phyloP scores from a whole-genome alignment of 1,284 basidiomycete genomes.

The Rhodotorula sp. region DNA sequence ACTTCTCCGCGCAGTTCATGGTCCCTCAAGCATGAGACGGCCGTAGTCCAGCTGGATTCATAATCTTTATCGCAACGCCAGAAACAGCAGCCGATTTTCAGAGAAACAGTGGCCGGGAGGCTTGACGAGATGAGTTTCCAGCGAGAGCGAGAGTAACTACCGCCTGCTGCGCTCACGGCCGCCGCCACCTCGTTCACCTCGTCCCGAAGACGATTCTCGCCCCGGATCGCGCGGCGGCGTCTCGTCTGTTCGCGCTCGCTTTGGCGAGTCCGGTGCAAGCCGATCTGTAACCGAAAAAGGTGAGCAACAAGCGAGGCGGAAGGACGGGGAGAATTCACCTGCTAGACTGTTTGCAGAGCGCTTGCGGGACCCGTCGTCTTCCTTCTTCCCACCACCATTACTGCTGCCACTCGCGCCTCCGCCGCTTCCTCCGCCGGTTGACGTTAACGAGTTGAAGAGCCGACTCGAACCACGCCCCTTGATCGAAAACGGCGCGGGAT shows the following conservation, averaged over 20 bases:
- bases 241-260: slow-evolving; percentile 28
- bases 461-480: slow-evolving; percentile 15
- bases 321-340: slow-evolving; percentile 2
- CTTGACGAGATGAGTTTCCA: background rate
- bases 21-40: no score
- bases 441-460: slow-evolving; percentile 6
- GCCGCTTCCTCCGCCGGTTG: background rate
- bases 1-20: no score
- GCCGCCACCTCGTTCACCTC: background rate
- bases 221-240: background rate
- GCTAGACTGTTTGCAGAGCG: slow-evolving; percentile 6
- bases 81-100: no score
- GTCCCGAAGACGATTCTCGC: slow-evolving; percentile 1
- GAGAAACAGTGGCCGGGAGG: no score
- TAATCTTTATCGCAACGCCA: no score
- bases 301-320: no score
- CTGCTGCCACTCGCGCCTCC: background rate
- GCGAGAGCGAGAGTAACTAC: no score
- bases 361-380: slow-evolving; percentile 11
- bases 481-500: slow-evolving; percentile 10
- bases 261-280: slow-evolving; percentile 15
- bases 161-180: background rate
- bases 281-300: slow-evolving; percentile 6
- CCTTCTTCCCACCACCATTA: background rate
- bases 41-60: no score